Evolutionary conservation across 768 basidiomycete genomes (phyloP).

Genomic region (Hypholoma fasciculare): DNA sequence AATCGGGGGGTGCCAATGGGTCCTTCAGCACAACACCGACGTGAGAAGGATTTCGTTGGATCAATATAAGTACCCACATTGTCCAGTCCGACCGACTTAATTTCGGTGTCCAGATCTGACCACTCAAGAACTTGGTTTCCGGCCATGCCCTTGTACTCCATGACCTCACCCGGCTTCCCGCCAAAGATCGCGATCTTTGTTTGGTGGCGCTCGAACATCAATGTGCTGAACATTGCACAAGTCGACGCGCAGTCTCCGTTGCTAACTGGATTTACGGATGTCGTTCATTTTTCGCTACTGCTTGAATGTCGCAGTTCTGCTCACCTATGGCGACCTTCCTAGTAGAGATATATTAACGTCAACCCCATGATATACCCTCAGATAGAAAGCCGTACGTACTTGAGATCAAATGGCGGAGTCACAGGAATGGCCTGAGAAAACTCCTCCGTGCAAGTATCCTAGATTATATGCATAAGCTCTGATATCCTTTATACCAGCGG

Average conservation of each 20-base stretch:
- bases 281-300: neutral
- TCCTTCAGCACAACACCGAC: slow-evolving; percentile 24
- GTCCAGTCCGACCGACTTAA: slow-evolving; percentile 57
- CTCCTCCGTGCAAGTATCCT: slow-evolving; percentile 45
- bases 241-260: slow-evolving; percentile 59
- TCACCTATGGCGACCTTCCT: slow-evolving; percentile 48
- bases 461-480: neutral
- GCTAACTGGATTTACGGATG: slow-evolving; percentile 26
- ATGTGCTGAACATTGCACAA: slow-evolving; percentile 61
- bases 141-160: slow-evolving; percentile 61
- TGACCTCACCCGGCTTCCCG: slow-evolving; percentile 48
- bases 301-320: slow-evolving; percentile 1
- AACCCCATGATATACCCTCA: neutral
- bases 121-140: slow-evolving; percentile 67
- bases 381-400: slow-evolving; percentile 22
- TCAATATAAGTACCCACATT: slow-evolving; percentile 28
- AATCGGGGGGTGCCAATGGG: slow-evolving; percentile 41
- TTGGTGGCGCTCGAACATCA: slow-evolving; percentile 57
- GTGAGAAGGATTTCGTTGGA: neutral
- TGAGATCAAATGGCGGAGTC: slow-evolving; percentile 43
- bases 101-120: slow-evolving; percentile 58
- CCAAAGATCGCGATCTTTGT: slow-evolving; percentile 58
- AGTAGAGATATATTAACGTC: neutral
- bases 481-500: no score
- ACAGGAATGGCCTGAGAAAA: slow-evolving; percentile 39